Base-by-base conservation (phyloP, 2,329 filamentous ascomycete genomes). In the Pseudogymnoascus sp. region DNA sequence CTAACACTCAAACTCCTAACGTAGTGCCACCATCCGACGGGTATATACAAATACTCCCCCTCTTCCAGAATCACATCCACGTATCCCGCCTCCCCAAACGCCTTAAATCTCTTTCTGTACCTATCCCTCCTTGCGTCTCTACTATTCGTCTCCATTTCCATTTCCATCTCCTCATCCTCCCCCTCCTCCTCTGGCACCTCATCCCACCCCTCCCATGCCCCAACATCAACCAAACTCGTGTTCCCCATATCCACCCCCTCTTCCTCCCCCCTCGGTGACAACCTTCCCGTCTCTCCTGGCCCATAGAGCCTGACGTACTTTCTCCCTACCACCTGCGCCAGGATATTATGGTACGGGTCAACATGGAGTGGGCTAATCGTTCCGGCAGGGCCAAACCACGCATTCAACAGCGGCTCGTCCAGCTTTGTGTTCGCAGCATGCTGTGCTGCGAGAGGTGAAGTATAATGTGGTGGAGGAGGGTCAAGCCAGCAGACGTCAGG, bases 1-100 rank as follows among this genome's bases (percentile, higher is more conserved):
- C 93, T 96, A 19, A 90, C 85, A 63, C 86, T 91, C 70, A 97
- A 73, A 60, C 91, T 91, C 65, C 90, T 82, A 3, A 97, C 90
- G 75, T 97, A 97, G 78, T 99, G 95, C 95, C 95, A 99, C 93
- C 95, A 99, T 0, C 93, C 95, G 4, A 91, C 82, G 0, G 95
- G 95, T 62, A 99, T 90, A 73, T 96, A 95, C 62, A 99, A 73
- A 67, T 86, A 89, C 62, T 99, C 92, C 0, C 93, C 95, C 0
- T 89, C 88, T 31, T 82, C 84, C 5, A 99, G 76, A 1, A 97
- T 82, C 63, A 87, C 87, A 71, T 99, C 95, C 35, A 89, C 76
- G 72, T 78, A 71, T 8, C 65, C 61, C 14, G 68, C 69, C 7
- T 61, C 63, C 26, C 31, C 38, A 38, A 68, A 70, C 0, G 63